Evolutionary conservation across 2,329 filamentous ascomycete genomes (phyloP), one percentile per base, ranked within the genome.

Genomic region (Ophiostoma sp.): DNA sequence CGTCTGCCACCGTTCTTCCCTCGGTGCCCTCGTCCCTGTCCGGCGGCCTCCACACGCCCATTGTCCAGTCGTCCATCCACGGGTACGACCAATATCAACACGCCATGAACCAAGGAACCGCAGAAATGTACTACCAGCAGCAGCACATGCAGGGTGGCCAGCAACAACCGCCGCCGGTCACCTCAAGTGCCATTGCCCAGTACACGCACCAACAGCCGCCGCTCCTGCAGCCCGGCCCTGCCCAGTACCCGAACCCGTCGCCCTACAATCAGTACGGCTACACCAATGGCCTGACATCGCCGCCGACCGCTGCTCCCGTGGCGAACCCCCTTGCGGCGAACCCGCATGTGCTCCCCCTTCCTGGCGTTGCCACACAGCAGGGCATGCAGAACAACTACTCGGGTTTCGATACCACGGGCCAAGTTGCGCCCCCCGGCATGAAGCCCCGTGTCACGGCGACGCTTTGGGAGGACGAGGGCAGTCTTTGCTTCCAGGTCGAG

Each of bases 381-480:
- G 66, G 69, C 73, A 75, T 88, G 79, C 84, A 85, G 64, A 87
- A 88, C 76, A 84, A 87, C 33, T 94, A 92, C 80, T 81, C 75
- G 2, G 74, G 83, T 71, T 90, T 89, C 77, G 96, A 98, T 80
- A 92, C 91, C 8, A 97, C 93, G n/a, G 96, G 96, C 9, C 96
- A 98, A 82, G 85, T 97, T 74, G 93, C 94, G 22, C 96, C 96
- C 9, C 93, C 93, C 2, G 95, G 95, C 39, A 97, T 97, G 90
- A 98, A 98, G 85, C 96, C 96, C 25, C 88, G 95, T 75, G 96
- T 99, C 36, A 98, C 96, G 4, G 96, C 96, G 9, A 99, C 96
- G 0, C 82, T 99, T 31, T 99, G 96, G 96, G 96, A 98, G 85
- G 96, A 99, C 77, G 96, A 99, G 80, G 96, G 96, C 45, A 98